These are phyloP conservation scores for Mortierella sp. DNA, from an alignment of 371 early-diverging fungal genomes.

Conservation along the genomic window DNA sequence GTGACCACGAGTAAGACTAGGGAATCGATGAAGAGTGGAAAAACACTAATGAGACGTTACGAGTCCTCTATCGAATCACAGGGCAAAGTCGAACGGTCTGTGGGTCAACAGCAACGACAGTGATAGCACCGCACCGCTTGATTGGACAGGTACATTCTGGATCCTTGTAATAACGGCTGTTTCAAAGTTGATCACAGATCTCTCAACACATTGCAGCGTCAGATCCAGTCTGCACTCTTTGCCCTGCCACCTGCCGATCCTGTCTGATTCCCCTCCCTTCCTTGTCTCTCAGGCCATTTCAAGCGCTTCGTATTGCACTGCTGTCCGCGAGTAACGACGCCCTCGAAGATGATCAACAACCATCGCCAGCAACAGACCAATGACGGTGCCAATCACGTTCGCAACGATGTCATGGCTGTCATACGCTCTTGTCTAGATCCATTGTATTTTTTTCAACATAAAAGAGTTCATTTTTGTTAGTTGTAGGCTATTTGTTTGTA, in stretches of 20 bases:
- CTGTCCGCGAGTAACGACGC: conserved; percentile 21
- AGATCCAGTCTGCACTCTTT: too few relatives aligned
- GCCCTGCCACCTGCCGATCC: too few relatives aligned
- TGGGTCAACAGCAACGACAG: neutral
- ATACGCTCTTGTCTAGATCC: conserved; percentile 37
- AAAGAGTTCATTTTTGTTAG: neutral
- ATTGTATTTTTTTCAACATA: neutral
- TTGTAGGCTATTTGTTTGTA: neutral
- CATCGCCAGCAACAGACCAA: conserved; percentile 27
- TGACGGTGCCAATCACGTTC: conserved; percentile 29
- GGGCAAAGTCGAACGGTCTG: neutral
- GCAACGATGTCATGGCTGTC: conserved; percentile 50
- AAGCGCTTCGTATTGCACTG: conserved; percentile 35
- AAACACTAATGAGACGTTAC: neutral
- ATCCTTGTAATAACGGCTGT: too few relatives aligned
- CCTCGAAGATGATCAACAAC: conserved; percentile 33
- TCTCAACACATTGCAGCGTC: too few relatives aligned
- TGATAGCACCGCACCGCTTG: neutral
- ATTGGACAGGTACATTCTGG: too few relatives aligned
- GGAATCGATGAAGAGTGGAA: neutral
- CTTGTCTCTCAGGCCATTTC: conserved; percentile 34
- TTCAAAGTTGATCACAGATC: too few relatives aligned
- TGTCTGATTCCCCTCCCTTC: neutral
- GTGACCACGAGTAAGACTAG: neutral
- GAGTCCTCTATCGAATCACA: neutral